Evolutionary conservation across 1,284 basidiomycete species (phyloP).

Genomic region (Athelia sp.): DNA sequence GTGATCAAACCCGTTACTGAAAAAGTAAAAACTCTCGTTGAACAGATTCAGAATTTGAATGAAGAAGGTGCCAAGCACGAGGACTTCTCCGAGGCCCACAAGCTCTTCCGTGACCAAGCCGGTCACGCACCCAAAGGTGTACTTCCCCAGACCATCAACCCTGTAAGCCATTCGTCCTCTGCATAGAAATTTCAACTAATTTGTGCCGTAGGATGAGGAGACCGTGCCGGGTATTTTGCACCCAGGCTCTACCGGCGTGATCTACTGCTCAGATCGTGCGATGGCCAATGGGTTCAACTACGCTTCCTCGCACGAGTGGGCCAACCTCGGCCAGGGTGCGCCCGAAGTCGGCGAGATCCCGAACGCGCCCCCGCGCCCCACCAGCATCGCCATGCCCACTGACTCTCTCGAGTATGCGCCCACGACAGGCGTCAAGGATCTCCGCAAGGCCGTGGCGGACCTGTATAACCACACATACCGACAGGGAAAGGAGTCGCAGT

Average conservation of each 20-base stretch:
- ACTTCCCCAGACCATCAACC: conserved; percentile 64
- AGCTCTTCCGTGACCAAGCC: conserved; percentile 70
- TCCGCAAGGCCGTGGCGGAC: conserved; percentile 76
- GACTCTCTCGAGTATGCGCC: conserved; percentile 92
- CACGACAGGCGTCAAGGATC: conserved; percentile 81
- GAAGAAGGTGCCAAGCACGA: conserved; percentile 47
- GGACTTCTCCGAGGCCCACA: conserved; percentile 80
- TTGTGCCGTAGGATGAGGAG: conserved; percentile 59
- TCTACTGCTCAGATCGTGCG: conserved; percentile 85
- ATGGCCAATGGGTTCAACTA: conserved; percentile 88
- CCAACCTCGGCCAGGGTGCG: conserved; percentile 73
- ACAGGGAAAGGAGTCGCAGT: conserved; percentile 73
- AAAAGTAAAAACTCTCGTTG: not conserved
- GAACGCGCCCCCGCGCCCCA: conserved; percentile 63
- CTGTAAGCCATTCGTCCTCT: conserved; percentile 33
- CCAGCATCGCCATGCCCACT: conserved; percentile 54
- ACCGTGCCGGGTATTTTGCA: conserved; percentile 81
- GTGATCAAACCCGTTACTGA: not conserved
- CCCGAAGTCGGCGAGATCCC: conserved; percentile 87
- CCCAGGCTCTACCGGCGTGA: conserved; percentile 73
- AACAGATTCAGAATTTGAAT: conserved; percentile 3
- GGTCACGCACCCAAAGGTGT: conserved; percentile 62
- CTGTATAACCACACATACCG: conserved; percentile 89
- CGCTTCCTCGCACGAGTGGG: conserved; percentile 74
- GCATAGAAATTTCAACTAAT: conserved; percentile 4